Evolutionary conservation across 2,329 filamentous ascomycete genomes (phyloP).

Genomic region (Orbilia oligospora): DNA sequence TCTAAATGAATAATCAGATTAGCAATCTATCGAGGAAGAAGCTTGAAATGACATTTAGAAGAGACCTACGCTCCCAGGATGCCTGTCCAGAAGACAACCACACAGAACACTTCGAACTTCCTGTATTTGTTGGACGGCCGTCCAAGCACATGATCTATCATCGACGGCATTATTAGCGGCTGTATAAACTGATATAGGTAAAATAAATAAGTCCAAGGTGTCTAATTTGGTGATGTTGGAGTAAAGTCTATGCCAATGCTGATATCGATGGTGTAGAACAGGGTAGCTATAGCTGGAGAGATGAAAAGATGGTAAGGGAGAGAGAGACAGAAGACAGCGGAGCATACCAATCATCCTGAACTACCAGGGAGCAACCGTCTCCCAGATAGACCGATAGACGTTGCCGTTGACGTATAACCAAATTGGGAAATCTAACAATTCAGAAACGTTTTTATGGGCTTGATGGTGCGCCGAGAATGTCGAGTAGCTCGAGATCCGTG

Average conservation of each 20-base stretch:
- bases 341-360: constrained; percentile 47
- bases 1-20: constrained; percentile 71
- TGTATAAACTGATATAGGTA: background rate
- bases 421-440: constrained; percentile 5
- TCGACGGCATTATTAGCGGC: constrained; percentile 37
- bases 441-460: background rate
- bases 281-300: background rate
- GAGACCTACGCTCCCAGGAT: constrained; percentile 80
- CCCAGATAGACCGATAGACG: background rate
- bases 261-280: background rate
- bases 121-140: constrained; percentile 91
- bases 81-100: constrained; percentile 89
- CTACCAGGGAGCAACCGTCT: background rate
- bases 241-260: too few species aligned
- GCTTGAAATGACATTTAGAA: background rate
- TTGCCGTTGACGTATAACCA: background rate
- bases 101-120: constrained; percentile 90
- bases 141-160: constrained; percentile 86
- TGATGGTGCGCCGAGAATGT: constrained; percentile 14
- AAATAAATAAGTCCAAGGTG: background rate
- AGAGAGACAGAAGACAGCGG: background rate
- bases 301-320: too few species aligned
- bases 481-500: constrained; percentile 32
- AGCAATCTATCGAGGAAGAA: constrained; percentile 13
- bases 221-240: background rate